Evolutionary conservation across 2,329 filamentous ascomycete species (phyloP).

Genomic region (Epichloe hybrida): DNA sequence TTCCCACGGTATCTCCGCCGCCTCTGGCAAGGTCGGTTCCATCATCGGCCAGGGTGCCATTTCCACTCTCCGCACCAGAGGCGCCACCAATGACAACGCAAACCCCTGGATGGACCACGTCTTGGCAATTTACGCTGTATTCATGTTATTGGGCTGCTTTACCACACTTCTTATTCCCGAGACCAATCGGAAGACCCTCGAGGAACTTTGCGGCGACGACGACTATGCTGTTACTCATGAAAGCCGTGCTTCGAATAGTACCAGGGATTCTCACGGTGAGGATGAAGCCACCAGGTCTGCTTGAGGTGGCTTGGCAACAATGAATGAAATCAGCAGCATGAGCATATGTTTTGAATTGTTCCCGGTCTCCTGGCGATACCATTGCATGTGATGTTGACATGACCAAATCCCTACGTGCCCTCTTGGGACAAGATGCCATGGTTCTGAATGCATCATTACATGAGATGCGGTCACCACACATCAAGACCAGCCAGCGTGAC

Average conservation of each 20-base stretch:
- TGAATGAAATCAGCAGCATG: background rate
- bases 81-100: conserved; percentile 23
- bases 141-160: conserved; percentile 61
- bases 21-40: conserved; percentile 40
- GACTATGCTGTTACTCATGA: conserved; percentile 14
- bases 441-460: no score
- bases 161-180: conserved; percentile 60
- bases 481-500: no score
- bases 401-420: no score
- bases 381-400: no score
- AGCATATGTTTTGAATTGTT: no score
- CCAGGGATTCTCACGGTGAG: background rate
- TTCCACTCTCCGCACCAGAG: conserved; percentile 35
- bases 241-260: background rate
- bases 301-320: background rate
- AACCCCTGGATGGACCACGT: conserved; percentile 65
- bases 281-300: conserved; percentile 2
- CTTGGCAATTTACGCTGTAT: conserved; percentile 59
- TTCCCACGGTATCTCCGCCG: conserved; percentile 43
- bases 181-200: conserved; percentile 62
- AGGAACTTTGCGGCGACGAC: conserved; percentile 37
- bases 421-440: no score
- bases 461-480: no score
- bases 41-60: conserved; percentile 46
- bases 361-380: no score